phyloP scores from a whole-genome alignment of 345 rosid genomes.

The Populus pruinosa region DNA sequence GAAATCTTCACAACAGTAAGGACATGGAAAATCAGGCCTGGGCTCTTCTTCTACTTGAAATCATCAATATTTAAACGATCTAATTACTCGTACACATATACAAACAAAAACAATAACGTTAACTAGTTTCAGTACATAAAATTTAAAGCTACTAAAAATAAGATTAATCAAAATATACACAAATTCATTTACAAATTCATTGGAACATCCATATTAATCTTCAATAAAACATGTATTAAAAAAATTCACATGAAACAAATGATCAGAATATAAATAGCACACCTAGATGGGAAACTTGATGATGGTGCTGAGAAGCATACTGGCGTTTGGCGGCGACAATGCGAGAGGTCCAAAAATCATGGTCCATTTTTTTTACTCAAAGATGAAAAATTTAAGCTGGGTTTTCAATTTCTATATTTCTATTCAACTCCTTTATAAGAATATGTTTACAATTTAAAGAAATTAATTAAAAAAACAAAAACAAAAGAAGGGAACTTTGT shows the following conservation, averaged over 20 bases:
- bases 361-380: constrained; percentile 36
- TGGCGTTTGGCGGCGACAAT: constrained; percentile 59
- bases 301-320: constrained; percentile 44
- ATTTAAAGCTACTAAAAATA: too few relatives aligned
- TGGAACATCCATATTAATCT: too few relatives aligned
- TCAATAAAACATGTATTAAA: not conserved
- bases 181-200: too few relatives aligned
- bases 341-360: constrained; percentile 62
- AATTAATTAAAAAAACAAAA: not conserved
- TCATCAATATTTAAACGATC: constrained; percentile 58
- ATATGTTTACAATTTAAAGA: not conserved
- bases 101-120: not conserved
- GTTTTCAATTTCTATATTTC: not conserved
- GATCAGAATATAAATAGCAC: not conserved
- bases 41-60: constrained; percentile 52
- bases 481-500: not conserved
- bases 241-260: not conserved
- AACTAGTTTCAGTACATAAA: too few relatives aligned
- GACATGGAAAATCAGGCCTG: constrained; percentile 54
- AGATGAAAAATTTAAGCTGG: constrained; percentile 8
- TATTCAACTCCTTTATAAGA: not conserved
- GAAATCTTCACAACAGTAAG: constrained; percentile 60
- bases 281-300: constrained; percentile 46
- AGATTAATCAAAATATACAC: too few relatives aligned
- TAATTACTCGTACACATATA: not conserved